Conservation (phyloP, 805 yeast species). For the Candida gorgasii region DNA sequence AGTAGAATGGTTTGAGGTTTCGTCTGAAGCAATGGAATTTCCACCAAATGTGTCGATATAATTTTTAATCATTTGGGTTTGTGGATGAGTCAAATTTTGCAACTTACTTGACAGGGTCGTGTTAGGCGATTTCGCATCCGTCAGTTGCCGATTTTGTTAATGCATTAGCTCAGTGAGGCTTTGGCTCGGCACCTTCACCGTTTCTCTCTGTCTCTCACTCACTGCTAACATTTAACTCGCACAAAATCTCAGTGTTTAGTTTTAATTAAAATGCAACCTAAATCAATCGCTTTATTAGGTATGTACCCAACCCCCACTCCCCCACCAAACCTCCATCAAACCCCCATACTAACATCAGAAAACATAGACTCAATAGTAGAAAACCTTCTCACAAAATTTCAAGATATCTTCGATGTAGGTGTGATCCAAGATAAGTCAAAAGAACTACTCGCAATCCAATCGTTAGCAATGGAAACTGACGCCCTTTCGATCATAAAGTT, state of each 20-base stretch:
- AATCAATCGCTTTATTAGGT: conserved; percentile 28
- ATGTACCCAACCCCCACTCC: conserved; percentile 20
- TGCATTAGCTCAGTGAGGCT: no score
- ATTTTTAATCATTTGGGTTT: no score
- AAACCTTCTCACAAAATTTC: conserved; percentile 51
- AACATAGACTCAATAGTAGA: conserved; percentile 54
- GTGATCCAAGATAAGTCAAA: conserved; percentile 40
- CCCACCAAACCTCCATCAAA: conserved; percentile 34
- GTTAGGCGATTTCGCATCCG: no score
- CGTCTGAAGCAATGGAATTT: no score
- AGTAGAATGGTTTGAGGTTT: background rate
- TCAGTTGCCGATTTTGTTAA: no score
- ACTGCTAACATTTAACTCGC: background rate
- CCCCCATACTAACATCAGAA: conserved; percentile 32
- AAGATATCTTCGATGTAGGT: conserved; percentile 52
- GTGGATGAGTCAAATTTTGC: no score
- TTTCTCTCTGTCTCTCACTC: background rate
- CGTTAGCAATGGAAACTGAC: conserved; percentile 55
- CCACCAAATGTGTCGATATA: background rate
- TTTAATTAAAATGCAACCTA: conserved; percentile 58
- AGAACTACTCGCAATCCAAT: conserved; percentile 51
- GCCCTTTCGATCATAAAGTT: conserved; percentile 51
- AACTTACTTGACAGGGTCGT: no score
- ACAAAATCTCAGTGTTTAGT: no score
- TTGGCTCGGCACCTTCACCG: no score